phyloP scores from a whole-genome alignment of 192 early-diverging fungal species.

The Gaertneriomyces sp. region DNA sequence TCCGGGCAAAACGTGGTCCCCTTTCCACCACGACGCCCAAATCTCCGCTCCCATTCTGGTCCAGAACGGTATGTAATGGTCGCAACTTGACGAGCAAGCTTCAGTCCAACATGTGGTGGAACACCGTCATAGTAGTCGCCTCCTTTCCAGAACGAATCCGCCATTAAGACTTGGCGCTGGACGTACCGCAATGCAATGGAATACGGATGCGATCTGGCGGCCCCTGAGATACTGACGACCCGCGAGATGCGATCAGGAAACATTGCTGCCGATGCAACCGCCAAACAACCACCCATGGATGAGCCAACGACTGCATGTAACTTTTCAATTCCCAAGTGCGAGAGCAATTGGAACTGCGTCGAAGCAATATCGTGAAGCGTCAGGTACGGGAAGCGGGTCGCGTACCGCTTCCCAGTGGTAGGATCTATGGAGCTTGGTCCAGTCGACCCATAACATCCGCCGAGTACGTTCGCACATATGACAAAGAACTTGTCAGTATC shows the following conservation, averaged over 20 bases:
- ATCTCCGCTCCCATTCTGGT: slow-evolving; percentile 96
- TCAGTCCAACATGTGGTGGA: slow-evolving; percentile 91
- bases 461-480: slow-evolving; percentile 94
- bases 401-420: slow-evolving; percentile 68
- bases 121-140: slow-evolving; percentile 89
- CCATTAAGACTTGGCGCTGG: slow-evolving; percentile 90
- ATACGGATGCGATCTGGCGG: slow-evolving; percentile 92
- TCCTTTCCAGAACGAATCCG: slow-evolving; percentile 92
- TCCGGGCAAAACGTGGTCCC: slow-evolving; percentile 84
- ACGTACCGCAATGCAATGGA: slow-evolving; percentile 90
- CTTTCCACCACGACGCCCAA: slow-evolving; percentile 77
- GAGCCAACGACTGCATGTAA: slow-evolving; percentile 86
- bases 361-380: slow-evolving; percentile 96
- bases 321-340: slow-evolving; percentile 70
- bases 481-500: slow-evolving; percentile 95
- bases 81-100: slow-evolving; percentile 89
- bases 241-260: slow-evolving; percentile 79
- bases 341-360: slow-evolving; percentile 85
- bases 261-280: slow-evolving; percentile 77
- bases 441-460: slow-evolving; percentile 95
- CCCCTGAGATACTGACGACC: slow-evolving; percentile 81
- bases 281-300: slow-evolving; percentile 95
- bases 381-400: slow-evolving; percentile 83
- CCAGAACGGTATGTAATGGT: slow-evolving; percentile 93
- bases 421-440: slow-evolving; percentile 85